A percentile compares a stretch with the other conserved stretches of the same genome.
These are phyloP conservation scores for Phoma sp. DNA, from an alignment of 2,329 filamentous ascomycete genomes.

Conservation along the genomic window DNA sequence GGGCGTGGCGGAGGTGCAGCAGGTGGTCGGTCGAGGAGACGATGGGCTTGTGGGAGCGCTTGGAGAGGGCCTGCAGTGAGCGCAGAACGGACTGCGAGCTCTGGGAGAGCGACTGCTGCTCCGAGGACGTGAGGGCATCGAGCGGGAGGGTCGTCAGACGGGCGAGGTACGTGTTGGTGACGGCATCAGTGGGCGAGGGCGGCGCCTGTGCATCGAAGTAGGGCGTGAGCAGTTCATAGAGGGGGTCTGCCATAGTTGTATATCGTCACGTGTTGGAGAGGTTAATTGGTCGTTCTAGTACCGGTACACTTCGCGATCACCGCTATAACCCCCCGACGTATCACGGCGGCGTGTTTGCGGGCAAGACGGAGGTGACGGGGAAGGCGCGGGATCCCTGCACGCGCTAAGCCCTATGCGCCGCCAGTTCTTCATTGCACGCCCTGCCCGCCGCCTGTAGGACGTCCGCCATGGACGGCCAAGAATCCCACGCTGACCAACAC, in stretches of 20 bases:
- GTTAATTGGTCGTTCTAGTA: too few species aligned
- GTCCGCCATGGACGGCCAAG: slow-evolving; percentile 21
- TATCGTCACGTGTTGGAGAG: slow-evolving; percentile 1
- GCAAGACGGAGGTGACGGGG: slow-evolving; percentile 20
- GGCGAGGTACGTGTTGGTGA: slow-evolving; percentile 74
- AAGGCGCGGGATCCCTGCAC: not conserved
- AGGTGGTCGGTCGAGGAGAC: slow-evolving; percentile 82
- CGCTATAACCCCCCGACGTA: not conserved
- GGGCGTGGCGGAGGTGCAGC: slow-evolving; percentile 70
- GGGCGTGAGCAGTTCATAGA: slow-evolving; percentile 75
- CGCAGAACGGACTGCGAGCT: slow-evolving; percentile 80
- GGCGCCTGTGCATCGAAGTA: slow-evolving; percentile 59
- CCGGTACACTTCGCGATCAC: not conserved
- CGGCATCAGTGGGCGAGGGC: slow-evolving; percentile 56
- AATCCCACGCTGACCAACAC: slow-evolving; percentile 8
- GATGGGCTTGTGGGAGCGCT: slow-evolving; percentile 84
- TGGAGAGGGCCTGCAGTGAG: slow-evolving; percentile 85
- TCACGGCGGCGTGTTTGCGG: slow-evolving; percentile 13
- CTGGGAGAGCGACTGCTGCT: slow-evolving; percentile 81
- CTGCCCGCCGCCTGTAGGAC: slow-evolving; percentile 6
- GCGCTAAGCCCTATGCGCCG: slow-evolving; percentile 8
- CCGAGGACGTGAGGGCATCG: slow-evolving; percentile 72
- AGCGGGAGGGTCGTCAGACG: slow-evolving; percentile 79
- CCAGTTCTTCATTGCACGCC: slow-evolving; percentile 22
- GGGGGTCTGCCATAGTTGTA: slow-evolving; percentile 59